Percentiles rank a stretch among this genome's conserved stretches.
Evolutionary conservation across 148 eudicot genomes (phyloP).

Genomic region (Polygonum aviculare): DNA sequence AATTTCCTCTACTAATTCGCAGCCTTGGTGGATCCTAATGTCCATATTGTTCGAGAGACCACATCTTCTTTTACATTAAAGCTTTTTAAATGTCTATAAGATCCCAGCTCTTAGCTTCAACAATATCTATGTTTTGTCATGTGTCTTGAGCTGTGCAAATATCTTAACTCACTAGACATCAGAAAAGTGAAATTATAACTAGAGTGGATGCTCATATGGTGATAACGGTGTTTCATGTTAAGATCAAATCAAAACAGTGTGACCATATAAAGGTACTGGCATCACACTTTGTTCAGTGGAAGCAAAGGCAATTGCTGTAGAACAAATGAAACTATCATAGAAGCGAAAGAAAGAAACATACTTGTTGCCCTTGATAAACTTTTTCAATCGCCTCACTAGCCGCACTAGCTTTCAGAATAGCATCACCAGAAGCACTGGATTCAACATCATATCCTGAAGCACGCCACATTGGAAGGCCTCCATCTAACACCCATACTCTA

Average conservation of each 20-base stretch:
- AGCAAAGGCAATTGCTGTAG: not conserved
- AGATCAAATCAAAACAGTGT: not conserved
- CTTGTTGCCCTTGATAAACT: constrained; percentile 71
- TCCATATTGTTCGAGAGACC: too few species aligned
- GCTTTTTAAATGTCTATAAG: not conserved
- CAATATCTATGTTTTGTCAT: not conserved
- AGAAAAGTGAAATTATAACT: not conserved
- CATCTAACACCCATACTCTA: constrained; percentile 95
- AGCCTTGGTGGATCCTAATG: too few species aligned
- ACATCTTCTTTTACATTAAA: too few species aligned
- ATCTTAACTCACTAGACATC: not conserved
- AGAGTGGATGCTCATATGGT: not conserved
- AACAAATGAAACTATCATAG: not conserved
- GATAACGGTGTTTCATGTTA: not conserved
- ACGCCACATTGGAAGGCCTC: constrained; percentile 95
- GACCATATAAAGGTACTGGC: not conserved
- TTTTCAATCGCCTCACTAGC: constrained; percentile 85
- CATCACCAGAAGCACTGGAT: constrained; percentile 85
- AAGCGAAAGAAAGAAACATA: constrained; percentile 15
- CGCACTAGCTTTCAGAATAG: constrained; percentile 85
- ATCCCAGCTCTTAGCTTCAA: not conserved
- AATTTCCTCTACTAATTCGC: too few species aligned
- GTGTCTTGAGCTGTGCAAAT: not conserved
- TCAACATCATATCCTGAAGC: constrained; percentile 86
- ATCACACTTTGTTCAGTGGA: not conserved